phyloP scores from a whole-genome alignment of 1,139 yeast genomes.

The Debaryomyces subglobosus region DNA sequence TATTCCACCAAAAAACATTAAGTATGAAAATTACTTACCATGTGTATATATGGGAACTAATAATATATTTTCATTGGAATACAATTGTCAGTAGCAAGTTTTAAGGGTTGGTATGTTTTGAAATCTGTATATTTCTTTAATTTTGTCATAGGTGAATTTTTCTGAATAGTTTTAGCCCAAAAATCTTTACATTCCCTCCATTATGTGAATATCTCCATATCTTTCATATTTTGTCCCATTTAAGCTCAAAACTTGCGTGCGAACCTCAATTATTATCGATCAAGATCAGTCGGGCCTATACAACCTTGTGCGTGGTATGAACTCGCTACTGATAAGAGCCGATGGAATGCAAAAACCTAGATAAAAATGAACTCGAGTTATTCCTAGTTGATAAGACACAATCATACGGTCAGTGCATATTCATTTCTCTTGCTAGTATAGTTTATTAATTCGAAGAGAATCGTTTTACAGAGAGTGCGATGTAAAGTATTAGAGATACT shows the following conservation, averaged over 20 bases:
- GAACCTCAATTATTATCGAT: conserved; percentile 1
- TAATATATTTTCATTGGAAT: neutral
- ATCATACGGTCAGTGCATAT: neutral
- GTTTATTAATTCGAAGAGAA: neutral
- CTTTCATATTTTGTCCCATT: conserved; percentile 2
- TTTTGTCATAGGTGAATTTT: neutral
- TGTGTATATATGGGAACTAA: neutral
- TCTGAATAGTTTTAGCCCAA: neutral
- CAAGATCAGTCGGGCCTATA: neutral
- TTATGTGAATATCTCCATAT: neutral
- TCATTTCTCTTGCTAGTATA: neutral
- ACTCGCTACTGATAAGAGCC: neutral
- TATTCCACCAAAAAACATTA: too few relatives aligned
- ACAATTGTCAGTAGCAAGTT: neutral
- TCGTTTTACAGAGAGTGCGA: neutral
- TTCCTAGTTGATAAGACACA: neutral
- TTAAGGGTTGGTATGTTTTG: neutral
- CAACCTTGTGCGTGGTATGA: neutral
- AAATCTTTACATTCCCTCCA: neutral
- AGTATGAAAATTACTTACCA: neutral
- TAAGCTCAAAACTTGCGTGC: neutral
- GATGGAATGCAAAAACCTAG: neutral
- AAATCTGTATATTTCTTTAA: neutral
- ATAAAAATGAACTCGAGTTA: neutral
- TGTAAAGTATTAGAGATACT: neutral